These are phyloP conservation scores for Wickerhamiella azymoides DNA, from an alignment of 805 yeast genomes.

Conservation along the genomic window DNA sequence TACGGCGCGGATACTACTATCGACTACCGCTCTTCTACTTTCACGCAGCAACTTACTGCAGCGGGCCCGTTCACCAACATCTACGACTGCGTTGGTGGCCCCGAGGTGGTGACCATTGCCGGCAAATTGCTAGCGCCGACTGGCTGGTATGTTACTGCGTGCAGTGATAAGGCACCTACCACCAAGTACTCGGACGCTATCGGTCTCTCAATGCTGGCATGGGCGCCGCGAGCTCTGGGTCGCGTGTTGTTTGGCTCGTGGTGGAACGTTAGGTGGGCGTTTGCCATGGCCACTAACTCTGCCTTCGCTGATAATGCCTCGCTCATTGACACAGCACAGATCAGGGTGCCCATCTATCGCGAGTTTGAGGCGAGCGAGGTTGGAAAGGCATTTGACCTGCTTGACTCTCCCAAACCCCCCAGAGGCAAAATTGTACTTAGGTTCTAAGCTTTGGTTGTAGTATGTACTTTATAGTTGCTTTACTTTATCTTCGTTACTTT, in stretches of 20 bases:
- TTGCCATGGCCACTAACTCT: constrained; percentile 8
- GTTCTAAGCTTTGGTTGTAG: not conserved
- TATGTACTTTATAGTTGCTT: too few species aligned
- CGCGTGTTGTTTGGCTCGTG: constrained; percentile 21
- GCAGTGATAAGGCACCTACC: constrained; percentile 34
- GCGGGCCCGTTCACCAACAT: constrained; percentile 37
- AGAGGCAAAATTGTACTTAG: constrained; percentile 52
- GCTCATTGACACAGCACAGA: constrained; percentile 32
- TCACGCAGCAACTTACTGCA: not conserved
- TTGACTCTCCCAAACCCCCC: constrained; percentile 33
- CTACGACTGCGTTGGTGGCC: constrained; percentile 52
- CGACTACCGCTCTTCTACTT: constrained; percentile 17
- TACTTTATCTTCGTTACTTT: too few species aligned
- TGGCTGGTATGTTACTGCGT: constrained; percentile 38
- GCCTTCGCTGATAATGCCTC: constrained; percentile 34
- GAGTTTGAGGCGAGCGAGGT: constrained; percentile 36
- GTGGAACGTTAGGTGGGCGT: constrained; percentile 21
- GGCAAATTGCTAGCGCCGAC: constrained; percentile 32
- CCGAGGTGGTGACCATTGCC: constrained; percentile 33
- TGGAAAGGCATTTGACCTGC: constrained; percentile 36
- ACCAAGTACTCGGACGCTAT: not conserved
- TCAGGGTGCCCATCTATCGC: constrained; percentile 40
- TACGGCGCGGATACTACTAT: constrained; percentile 44
- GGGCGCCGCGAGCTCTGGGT: constrained; percentile 17
- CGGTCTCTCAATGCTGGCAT: not conserved